Base-by-base conservation (phyloP, 1,284 basidiomycete species). In the Waitea zeae region DNA sequence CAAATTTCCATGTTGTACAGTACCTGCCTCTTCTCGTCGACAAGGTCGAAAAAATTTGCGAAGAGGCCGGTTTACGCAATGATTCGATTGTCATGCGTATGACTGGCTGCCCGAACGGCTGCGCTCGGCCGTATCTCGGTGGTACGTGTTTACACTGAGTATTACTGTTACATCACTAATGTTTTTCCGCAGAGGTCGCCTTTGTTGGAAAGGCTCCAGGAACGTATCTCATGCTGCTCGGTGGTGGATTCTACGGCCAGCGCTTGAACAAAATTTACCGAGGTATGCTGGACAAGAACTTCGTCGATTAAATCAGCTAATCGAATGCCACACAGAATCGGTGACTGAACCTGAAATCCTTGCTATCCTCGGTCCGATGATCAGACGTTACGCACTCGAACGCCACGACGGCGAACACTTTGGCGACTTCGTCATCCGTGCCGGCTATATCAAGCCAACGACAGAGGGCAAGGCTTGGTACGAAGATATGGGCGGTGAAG, bases 71-170 rank as follows among this genome's bases (percentile, higher is more conserved):
- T 17, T 63, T 98, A 31, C 70, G 88, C 36, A 82, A 90, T 51
- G 90, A 96, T 53, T 80, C 86, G 2, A 92, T 97, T 44, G 77
- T 95, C 38, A 95, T 97, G 88, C 75, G 93, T 39, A 97, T 97
- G 93, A 92, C 88, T 12, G 88, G 89, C 28, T 93, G 89, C 51
- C 89, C 89, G 9, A 93, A 93, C 50, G 89, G 87, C 36, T 92
- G 89, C 51, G 83, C 88, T 7, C 67, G 92, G 40, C 92, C 93
- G n/a, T 97, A 93, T 59, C 62, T 93, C 37, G 93, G 82, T 37
- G 78, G 78, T 76, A 34, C 12, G 70, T 54, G 9, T 29, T 18
- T 15, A 20, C 36, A 4, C 15, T 18, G 30, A 19, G 7, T 15
- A 30, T 17, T 18, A 18, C 9, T 19, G 14, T 29, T 17, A 22